These are phyloP conservation scores for Hibiscus syriacus DNA, from an alignment of 345 rosid genomes.

Conservation along the genomic window DNA sequence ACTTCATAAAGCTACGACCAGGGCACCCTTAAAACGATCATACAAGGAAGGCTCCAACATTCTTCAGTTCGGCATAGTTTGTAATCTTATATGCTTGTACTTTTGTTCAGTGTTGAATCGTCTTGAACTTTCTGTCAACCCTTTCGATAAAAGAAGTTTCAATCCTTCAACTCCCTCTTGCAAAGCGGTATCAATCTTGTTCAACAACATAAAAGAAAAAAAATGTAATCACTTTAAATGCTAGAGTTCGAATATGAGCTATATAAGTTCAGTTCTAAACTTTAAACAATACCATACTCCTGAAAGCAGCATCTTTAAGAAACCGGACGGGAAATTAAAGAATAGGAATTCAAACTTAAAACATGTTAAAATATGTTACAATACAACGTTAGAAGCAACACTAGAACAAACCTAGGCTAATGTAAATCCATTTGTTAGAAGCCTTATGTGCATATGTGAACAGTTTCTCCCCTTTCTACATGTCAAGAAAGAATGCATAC, in stretches of 20 bases:
- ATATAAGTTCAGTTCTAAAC: neutral
- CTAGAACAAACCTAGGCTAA: neutral
- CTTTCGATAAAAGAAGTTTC: constrained; percentile 61
- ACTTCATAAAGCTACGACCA: neutral
- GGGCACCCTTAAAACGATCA: neutral
- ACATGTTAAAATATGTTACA: neutral
- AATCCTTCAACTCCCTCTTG: constrained; percentile 62
- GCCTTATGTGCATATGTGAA: neutral
- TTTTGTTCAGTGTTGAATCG: constrained; percentile 66
- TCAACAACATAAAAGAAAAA: neutral
- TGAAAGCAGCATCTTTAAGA: neutral
- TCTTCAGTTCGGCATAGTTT: constrained; percentile 40
- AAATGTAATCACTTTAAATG: neutral
- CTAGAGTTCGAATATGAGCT: neutral
- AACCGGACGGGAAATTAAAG: neutral
- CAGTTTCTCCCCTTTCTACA: neutral
- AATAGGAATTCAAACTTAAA: neutral
- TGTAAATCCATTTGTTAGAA: neutral
- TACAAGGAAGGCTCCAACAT: neutral
- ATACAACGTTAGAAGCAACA: neutral
- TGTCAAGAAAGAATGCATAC: neutral
- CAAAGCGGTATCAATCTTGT: constrained; percentile 64
- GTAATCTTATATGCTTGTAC: constrained; percentile 70
- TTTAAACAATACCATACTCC: neutral
- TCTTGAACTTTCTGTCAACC: constrained; percentile 61